Conservation (phyloP, 2,329 filamentous ascomycete genomes). For the Penicillium digitatum region DNA sequence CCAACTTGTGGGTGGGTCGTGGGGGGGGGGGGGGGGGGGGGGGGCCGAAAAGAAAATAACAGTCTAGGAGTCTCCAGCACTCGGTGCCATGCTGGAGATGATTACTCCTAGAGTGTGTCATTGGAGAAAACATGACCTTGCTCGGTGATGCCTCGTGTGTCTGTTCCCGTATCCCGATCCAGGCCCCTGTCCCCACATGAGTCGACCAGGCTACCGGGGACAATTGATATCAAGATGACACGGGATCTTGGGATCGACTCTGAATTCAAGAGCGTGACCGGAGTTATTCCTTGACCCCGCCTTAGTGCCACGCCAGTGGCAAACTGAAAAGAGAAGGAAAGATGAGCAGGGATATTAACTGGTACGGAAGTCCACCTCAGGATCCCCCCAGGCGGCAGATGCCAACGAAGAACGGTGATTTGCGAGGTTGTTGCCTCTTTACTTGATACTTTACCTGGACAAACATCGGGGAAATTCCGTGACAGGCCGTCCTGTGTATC, state of each 20-base stretch:
- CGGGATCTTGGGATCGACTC: background rate
- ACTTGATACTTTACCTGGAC: background rate
- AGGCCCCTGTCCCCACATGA: background rate
- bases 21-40: too few relatives aligned
- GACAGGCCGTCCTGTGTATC: conserved; percentile 2
- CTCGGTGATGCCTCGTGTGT: background rate
- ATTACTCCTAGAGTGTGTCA: background rate
- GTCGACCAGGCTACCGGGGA: background rate
- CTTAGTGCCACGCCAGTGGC: background rate
- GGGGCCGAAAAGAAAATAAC: conserved; percentile 1
- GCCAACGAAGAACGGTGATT: background rate
- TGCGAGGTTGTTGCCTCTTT: conserved; percentile 1
- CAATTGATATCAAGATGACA: background rate
- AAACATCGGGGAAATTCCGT: conserved; percentile 7
- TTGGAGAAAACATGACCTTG: background rate
- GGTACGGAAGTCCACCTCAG: background rate
- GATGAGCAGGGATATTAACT: conserved; percentile 2
- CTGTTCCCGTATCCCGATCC: background rate
- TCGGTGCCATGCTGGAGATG: background rate
- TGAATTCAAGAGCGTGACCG: background rate
- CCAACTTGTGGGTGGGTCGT: conserved; percentile 13
- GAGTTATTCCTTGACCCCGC: background rate
- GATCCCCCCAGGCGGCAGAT: background rate
- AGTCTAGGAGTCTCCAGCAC: background rate
- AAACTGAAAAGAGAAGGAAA: background rate